These are phyloP conservation scores for Penicillium pancosmium DNA, from an alignment of 495 filamentous ascomycete species.

Conservation along the genomic window DNA sequence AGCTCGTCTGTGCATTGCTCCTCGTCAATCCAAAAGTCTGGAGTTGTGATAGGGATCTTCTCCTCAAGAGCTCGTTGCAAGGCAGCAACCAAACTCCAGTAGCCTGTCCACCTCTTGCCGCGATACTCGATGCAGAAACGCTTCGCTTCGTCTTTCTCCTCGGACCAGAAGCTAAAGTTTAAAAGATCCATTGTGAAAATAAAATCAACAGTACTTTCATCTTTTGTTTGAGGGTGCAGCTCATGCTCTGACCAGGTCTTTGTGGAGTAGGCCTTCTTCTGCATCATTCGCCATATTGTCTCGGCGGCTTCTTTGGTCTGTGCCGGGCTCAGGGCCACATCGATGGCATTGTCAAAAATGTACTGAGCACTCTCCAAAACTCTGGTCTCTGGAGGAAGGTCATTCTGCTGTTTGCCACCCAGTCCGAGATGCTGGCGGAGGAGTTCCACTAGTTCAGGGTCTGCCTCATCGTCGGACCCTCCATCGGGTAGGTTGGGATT, in stretches of 20 bases:
- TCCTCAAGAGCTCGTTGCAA: slow-evolving; percentile 89
- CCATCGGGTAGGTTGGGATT: slow-evolving; percentile 18
- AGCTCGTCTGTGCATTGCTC: slow-evolving; percentile 74
- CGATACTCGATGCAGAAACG: slow-evolving; percentile 80
- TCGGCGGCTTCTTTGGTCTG: slow-evolving; percentile 80
- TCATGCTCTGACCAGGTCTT: slow-evolving; percentile 86
- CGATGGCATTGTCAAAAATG: slow-evolving; percentile 90
- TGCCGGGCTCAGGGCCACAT: slow-evolving; percentile 80
- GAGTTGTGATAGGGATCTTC: slow-evolving; percentile 89
- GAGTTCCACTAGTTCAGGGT: slow-evolving; percentile 84
- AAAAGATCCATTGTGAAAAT: slow-evolving; percentile 96
- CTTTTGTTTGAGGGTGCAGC: slow-evolving; percentile 80
- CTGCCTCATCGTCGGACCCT: slow-evolving; percentile 80
- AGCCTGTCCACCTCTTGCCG: slow-evolving; percentile 85
- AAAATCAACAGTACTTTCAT: slow-evolving; percentile 80
- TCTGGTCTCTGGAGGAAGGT: slow-evolving; percentile 65
- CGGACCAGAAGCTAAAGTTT: slow-evolving; percentile 97
- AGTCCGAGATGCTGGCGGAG: slow-evolving; percentile 77
- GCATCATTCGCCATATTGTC: slow-evolving; percentile 77
- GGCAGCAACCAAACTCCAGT: slow-evolving; percentile 90
- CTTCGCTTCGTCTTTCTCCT: slow-evolving; percentile 57
- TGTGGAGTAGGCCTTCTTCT: slow-evolving; percentile 79
- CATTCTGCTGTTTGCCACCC: slow-evolving; percentile 54
- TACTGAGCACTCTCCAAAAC: slow-evolving; percentile 83
- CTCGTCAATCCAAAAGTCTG: slow-evolving; percentile 83